Base-by-base conservation (phyloP, 148 eudicot species). In the Vaccinium vitisidaea region DNA sequence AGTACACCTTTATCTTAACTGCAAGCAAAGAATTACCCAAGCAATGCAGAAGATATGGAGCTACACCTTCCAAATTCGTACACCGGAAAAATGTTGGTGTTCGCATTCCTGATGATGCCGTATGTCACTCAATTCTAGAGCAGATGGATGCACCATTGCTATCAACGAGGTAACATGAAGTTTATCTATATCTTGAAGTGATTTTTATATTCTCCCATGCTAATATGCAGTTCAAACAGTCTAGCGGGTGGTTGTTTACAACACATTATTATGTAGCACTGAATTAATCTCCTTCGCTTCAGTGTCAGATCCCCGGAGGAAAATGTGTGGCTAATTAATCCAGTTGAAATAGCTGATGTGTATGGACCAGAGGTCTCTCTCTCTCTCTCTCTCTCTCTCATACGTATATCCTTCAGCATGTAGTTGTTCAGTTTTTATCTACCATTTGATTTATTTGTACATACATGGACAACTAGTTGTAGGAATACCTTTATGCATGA, bases 1-100 rank as follows among this genome's bases (percentile, higher is more conserved):
- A 95, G 98, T 95, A 95, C 88, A 95, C 98, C 55, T 95, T 95
- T 88, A 93, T 95, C 81, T 91, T 95, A 79, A 92, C 94, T 82
- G 95, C 98, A 86, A 93, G 96, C 87, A 95, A 95, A 90, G 92
- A 87, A 80, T 84, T 95, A 82, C 98, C 98, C 78, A 95, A 86
- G 83, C 94, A 91, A 69, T 94, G 98, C 84, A 91, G 86, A 73
- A 90, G 91, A 70, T 89, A 88, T 85, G 98, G 93, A 8, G 86
- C 96, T 81, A 83, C 92, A 67, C 82, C 86, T 82, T 84, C 92
- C 71, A 95, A 94, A 84, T 94, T 84, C 84, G 90, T 89, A 67
- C 81, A 93, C 65, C 90, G 92, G 89, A 94, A 89, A 90, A 94
- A 87, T 85, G 91, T 95, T 23, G 98, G 98, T 54, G 91, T 94